Evolutionary conservation across 2,329 filamentous ascomycete species (phyloP).

Genomic region (Aspergillus pseudonomiae): DNA sequence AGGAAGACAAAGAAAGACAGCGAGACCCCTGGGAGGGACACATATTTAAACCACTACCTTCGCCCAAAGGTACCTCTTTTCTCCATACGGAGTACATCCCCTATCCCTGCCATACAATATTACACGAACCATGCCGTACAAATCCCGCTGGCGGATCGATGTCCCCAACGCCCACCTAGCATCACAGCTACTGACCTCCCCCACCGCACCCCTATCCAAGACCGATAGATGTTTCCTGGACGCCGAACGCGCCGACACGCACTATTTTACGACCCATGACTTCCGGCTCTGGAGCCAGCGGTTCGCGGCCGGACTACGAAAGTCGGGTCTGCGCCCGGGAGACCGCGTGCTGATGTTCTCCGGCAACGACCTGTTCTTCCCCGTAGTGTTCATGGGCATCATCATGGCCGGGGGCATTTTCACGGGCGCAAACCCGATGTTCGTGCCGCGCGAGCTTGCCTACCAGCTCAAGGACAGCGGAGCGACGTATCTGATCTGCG

Average conservation of each 20-base stretch:
- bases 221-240: no score
- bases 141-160: no score
- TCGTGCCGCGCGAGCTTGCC: conserved; percentile 71
- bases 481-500: conserved; percentile 65
- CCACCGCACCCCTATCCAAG: no score
- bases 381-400: conserved; percentile 69
- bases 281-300: conserved; percentile 74
- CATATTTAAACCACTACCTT: no score
- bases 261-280: conserved; percentile 64
- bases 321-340: conserved; percentile 66
- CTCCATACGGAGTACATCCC: no score
- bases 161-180: no score
- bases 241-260: conserved; percentile 57
- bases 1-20: no score
- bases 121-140: no score
- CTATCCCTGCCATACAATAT: no score
- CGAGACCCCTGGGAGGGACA: no score
- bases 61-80: no score
- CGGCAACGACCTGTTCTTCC: conserved; percentile 73
- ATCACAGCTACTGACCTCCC: no score
- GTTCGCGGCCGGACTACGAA: conserved; percentile 67
- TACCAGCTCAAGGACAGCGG: conserved; percentile 75
- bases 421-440: conserved; percentile 70
- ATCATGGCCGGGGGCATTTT: conserved; percentile 80
- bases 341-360: conserved; percentile 76